phyloP scores from a whole-genome alignment of 768 basidiomycete species.

The Rhizopogon rudus region DNA sequence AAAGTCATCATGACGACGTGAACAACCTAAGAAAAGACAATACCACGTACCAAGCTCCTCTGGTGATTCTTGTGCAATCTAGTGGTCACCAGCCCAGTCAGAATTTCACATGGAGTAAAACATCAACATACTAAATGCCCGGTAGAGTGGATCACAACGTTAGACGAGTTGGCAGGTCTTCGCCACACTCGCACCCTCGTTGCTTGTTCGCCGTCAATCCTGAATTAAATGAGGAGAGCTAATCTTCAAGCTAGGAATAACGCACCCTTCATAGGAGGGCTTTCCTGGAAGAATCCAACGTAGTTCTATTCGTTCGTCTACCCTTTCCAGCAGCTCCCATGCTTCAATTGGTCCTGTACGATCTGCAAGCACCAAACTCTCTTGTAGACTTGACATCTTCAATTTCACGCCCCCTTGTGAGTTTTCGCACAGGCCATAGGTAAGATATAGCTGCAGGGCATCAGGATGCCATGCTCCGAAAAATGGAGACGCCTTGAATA shows the following conservation, averaged over 20 bases:
- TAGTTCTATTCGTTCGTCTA: slow-evolving; percentile 21
- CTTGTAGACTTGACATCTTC: slow-evolving; percentile 63
- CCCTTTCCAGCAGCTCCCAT: slow-evolving; percentile 19
- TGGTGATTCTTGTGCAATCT: slow-evolving; percentile 26
- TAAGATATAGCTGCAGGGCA: slow-evolving; percentile 56
- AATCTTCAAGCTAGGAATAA: not conserved
- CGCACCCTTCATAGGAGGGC: slow-evolving; percentile 7
- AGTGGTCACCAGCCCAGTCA: not conserved
- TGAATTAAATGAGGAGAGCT: slow-evolving; percentile 3
- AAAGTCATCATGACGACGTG: not conserved
- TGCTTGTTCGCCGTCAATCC: slow-evolving; percentile 7
- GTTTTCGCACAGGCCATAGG: slow-evolving; percentile 43
- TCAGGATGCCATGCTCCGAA: slow-evolving; percentile 67
- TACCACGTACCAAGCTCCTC: slow-evolving; percentile 21
- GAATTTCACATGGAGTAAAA: not conserved
- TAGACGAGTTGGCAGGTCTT: slow-evolving; percentile 22
- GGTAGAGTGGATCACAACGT: slow-evolving; percentile 21
- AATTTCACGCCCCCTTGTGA: slow-evolving; percentile 40
- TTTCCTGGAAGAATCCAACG: slow-evolving; percentile 22
- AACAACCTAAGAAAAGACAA: not conserved
- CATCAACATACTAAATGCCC: slow-evolving; percentile 21
- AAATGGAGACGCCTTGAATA: slow-evolving; percentile 54
- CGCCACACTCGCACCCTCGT: slow-evolving; percentile 22
- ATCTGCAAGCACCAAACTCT: slow-evolving; percentile 58
- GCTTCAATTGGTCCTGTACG: slow-evolving; percentile 14